Percentiles rank a stretch among this genome's conserved stretches.
phyloP scores from a whole-genome alignment of 179 eudicot species.

The Silene coronaria region DNA sequence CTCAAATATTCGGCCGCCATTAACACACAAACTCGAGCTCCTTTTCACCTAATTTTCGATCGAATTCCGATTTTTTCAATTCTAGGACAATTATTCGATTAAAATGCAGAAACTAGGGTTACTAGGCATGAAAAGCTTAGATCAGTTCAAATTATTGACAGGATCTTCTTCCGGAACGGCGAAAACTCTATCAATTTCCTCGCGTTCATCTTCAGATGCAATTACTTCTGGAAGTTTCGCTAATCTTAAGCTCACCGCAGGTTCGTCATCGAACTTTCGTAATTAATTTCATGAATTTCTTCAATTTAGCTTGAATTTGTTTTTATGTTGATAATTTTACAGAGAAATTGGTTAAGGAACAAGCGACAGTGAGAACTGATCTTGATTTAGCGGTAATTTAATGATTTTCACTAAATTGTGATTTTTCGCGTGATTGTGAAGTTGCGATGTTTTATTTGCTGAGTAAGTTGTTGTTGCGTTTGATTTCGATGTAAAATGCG shows the following conservation, averaged over 20 bases:
- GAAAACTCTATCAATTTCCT: slow-evolving; percentile 38
- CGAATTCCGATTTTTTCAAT: neutral
- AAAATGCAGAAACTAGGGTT: slow-evolving; percentile 49
- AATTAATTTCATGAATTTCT: neutral
- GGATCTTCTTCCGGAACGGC: slow-evolving; percentile 45
- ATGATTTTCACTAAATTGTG: slow-evolving; percentile 11
- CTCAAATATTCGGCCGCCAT: slow-evolving; percentile 3
- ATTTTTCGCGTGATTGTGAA: slow-evolving; percentile 7
- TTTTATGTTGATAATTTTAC: slow-evolving; percentile 19
- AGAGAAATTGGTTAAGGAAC: slow-evolving; percentile 76
- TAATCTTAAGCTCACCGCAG: slow-evolving; percentile 84
- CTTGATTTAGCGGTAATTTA: slow-evolving; percentile 64
- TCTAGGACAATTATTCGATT: slow-evolving; percentile 9
- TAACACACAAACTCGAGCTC: neutral
- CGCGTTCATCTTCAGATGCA: slow-evolving; percentile 52
- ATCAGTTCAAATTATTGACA: slow-evolving; percentile 49
- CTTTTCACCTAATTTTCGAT: neutral
- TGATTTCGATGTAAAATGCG: slow-evolving; percentile 5
- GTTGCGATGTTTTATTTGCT: neutral
- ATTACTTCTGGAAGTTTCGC: slow-evolving; percentile 66
- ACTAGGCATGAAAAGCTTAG: slow-evolving; percentile 57
- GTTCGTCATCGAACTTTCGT: slow-evolving; percentile 28
- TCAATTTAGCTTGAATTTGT: slow-evolving; percentile 10
- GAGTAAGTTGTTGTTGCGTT: neutral
- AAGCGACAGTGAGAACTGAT: slow-evolving; percentile 74